Evolutionary conservation across 2,329 filamentous ascomycete genomes (phyloP).

Genomic region (Calycina herbarum): DNA sequence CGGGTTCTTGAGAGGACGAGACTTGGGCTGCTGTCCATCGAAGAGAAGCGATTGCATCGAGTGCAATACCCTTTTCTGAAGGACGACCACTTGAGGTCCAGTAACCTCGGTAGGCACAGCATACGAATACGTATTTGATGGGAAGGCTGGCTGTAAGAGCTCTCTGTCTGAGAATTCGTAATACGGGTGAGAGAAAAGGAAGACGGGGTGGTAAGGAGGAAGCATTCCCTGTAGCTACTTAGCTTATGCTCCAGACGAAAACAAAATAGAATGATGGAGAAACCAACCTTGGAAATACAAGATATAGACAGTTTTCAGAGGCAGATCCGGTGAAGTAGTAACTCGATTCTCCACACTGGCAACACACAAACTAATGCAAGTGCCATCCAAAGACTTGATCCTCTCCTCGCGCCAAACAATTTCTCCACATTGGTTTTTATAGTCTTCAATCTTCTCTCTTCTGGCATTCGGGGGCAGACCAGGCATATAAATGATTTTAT

Average conservation of each 20-base stretch:
- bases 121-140: slow-evolving; percentile 49
- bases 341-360: slow-evolving; percentile 25
- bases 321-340: not conserved
- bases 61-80: slow-evolving; percentile 68
- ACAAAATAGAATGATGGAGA: slow-evolving; percentile 22
- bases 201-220: slow-evolving; percentile 58
- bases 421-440: slow-evolving; percentile 57
- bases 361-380: slow-evolving; percentile 60
- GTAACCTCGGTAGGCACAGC: slow-evolving; percentile 56
- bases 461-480: slow-evolving; percentile 71
- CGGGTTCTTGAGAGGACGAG: slow-evolving; percentile 22
- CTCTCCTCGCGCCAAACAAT: slow-evolving; percentile 67
- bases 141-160: slow-evolving; percentile 9
- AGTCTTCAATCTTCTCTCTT: slow-evolving; percentile 65
- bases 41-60: slow-evolving; percentile 65
- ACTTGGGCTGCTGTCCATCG: slow-evolving; percentile 51
- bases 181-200: slow-evolving; percentile 54
- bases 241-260: slow-evolving; percentile 17
- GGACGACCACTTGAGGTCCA: slow-evolving; percentile 75
- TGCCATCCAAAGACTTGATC: slow-evolving; percentile 63
- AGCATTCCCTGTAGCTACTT: slow-evolving; percentile 52
- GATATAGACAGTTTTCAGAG: slow-evolving; percentile 47
- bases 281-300: slow-evolving; percentile 56
- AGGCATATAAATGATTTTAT: slow-evolving; percentile 81
- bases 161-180: slow-evolving; percentile 47